Evolutionary conservation across 129 eudicot genomes (phyloP), one percentile per base, ranked within the genome.

Genomic region (Flaveria linearis): DNA sequence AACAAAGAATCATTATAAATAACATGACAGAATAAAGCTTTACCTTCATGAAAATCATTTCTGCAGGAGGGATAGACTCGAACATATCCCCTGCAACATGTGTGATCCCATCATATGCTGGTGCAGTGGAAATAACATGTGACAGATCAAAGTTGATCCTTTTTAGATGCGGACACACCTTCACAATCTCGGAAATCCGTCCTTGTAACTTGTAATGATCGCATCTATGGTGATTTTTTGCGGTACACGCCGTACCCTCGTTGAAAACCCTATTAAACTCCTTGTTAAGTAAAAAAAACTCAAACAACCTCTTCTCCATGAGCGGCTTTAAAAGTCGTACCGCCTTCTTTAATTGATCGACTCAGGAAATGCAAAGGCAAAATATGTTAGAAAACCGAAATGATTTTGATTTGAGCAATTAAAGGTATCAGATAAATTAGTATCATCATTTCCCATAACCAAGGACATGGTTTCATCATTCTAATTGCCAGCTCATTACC

Each of bases 131-230:
- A 47, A 85, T 66, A 28, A 85, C 86, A 52, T 85, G 89, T 1
- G 86, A 73, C 28, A 85, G 23, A 68, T 85, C 86, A 73, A 85
- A 68, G 73, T 82, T 80, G 9, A 62, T 80, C 58, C 90, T 84
- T 33, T 83, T 68, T 7, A 86, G 33, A 46, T 80, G 84, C 2
- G 85, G 83, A 56, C 18, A 72, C 15, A 78, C 72, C 68, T 80
- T 77, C 43, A 80, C 87, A 50, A 86, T 82, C 68, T 77, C 82
- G 36, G 68, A 70, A 85, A 69, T 4, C 74, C 72, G 0, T 58
- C 74, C 51, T 33, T 69, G 13, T 73, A 78, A 9, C 13, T 49
- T 2, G 71, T 33, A 9, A 72, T 18, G 23, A 83, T 43, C 0
- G 73, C 83, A n/a, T 49, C 42, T 0, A 43, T 42, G 6, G 78